phyloP scores from a whole-genome alignment of 2,329 filamentous ascomycete species.

The Beauveria bassiana region DNA sequence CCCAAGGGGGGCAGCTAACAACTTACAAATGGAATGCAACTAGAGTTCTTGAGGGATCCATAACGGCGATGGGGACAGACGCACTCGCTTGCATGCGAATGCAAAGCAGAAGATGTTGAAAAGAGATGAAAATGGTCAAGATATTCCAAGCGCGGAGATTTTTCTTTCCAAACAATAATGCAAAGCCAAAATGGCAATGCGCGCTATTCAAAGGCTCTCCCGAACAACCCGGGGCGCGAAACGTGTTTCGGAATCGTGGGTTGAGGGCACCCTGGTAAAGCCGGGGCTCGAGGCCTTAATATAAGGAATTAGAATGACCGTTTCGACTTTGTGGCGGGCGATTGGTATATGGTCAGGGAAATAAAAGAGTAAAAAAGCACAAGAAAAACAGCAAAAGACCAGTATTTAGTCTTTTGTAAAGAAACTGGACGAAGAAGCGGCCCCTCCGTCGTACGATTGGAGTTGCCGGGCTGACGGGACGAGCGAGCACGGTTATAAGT shows the following conservation, averaged over 20 bases:
- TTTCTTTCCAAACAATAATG: not conserved
- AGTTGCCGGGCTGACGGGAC: not conserved
- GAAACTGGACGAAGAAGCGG: not conserved
- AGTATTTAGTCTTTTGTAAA: not conserved
- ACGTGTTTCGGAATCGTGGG: conserved; percentile 7
- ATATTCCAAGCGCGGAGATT: not conserved
- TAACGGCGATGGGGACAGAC: conserved; percentile 19
- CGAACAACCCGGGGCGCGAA: not conserved
- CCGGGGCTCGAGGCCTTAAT: not conserved
- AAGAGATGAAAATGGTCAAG: not conserved
- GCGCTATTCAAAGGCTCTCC: not conserved
- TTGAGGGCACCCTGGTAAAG: not conserved
- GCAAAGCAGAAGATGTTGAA: not conserved
- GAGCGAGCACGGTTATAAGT: not conserved
- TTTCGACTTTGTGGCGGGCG: not conserved
- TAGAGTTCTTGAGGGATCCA: conserved; percentile 58
- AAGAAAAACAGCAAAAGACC: not conserved
- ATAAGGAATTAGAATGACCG: not conserved
- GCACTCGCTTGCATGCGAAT: not conserved
- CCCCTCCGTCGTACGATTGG: not conserved
- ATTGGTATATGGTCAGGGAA: not conserved
- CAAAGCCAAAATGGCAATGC: not conserved
- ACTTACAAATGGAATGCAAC: conserved; percentile 64
- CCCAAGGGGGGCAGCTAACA: conserved; percentile 10
- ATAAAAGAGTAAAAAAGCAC: not conserved